Evolutionary conservation across 2,329 filamentous ascomycete species (phyloP), one percentile per base, ranked within the genome.

Genomic region (Penicillium thymicola): DNA sequence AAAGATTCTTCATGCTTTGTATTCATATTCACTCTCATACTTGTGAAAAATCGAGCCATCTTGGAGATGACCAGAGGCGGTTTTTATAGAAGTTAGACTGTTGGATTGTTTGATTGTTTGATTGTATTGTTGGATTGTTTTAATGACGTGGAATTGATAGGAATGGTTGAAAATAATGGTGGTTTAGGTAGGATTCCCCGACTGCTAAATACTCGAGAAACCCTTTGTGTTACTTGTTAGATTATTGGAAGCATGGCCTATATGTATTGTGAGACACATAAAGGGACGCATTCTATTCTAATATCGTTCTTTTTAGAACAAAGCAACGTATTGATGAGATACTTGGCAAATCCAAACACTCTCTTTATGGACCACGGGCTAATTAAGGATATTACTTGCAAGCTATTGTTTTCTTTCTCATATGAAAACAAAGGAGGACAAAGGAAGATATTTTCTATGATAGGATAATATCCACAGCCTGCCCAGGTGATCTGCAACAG

Each of bases 1-100:
- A 44, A 2, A 0, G 11, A 28, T 2, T 0, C 18, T 5, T 16
- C 43, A 23, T 7, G 2, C 13, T 2, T 16, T 34, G 8, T 1
- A 28, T 21, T 16, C 44, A 46, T 34, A 5, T 16, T 7, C 5
- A 11, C 0, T 36, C 9, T 34, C 14, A 46, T 16, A 4, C 23
- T 5, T 7, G 14, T 25, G 9, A 6, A 11, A 1, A n/a, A 21
- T n/a, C 18, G 44, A 34, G 44, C 21, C 44, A 46, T 46, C 4
- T 25, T 36, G 18, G 30, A 32, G 23, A 3, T 11, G 8, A 16
- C 10, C 6, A n/a, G 18, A 46, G 16, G 2, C 21, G 13, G n/a
- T 2, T 13, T 13, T 27, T 9, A 2, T 45, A 3, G n/a, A 32
- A 5, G 11, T 46, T 34, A 14, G 4, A 7, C 6, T 23, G 8